These are phyloP conservation scores for Blastomyces emzantsi DNA, from an alignment of 2,329 filamentous ascomycete species.

Conservation along the genomic window DNA sequence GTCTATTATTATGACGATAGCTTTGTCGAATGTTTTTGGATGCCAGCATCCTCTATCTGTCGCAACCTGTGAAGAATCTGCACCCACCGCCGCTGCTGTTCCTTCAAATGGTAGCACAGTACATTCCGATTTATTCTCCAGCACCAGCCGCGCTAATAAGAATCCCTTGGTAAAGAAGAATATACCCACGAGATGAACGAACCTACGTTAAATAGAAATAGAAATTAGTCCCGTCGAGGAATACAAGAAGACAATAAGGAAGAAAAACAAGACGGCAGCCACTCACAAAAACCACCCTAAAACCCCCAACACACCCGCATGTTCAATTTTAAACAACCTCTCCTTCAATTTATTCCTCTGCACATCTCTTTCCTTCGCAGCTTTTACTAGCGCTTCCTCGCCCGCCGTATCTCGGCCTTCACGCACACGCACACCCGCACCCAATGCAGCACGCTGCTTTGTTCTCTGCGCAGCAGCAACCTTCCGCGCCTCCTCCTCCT, in stretches of 20 bases:
- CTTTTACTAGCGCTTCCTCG: constrained; percentile 17
- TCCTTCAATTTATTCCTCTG: constrained; percentile 26
- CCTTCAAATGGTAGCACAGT: constrained; percentile 55
- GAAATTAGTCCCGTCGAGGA: neutral
- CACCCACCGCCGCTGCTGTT: constrained; percentile 13
- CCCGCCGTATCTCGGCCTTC: constrained; percentile 8
- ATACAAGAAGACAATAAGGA: neutral
- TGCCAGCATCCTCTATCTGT: constrained; percentile 77
- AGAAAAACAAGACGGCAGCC: neutral
- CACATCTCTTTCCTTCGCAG: constrained; percentile 24
- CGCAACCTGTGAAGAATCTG: constrained; percentile 28
- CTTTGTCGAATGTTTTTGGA: constrained; percentile 84
- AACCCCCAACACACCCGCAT: constrained; percentile 31
- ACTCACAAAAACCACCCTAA: constrained; percentile 37
- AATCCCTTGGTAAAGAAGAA: constrained; percentile 94
- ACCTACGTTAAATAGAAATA: constrained; percentile 30
- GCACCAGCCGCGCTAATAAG: constrained; percentile 73
- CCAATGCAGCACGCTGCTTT: neutral
- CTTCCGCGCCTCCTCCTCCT: constrained; percentile 16
- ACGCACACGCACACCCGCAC: neutral
- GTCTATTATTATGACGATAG: constrained; percentile 83
- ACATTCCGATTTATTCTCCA: constrained; percentile 68
- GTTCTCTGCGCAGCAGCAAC: constrained; percentile 9
- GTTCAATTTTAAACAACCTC: constrained; percentile 31
- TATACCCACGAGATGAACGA: constrained; percentile 70